Conservation (phyloP, 805 yeast genomes). For the Metschnikowia aberdeeniae region DNA sequence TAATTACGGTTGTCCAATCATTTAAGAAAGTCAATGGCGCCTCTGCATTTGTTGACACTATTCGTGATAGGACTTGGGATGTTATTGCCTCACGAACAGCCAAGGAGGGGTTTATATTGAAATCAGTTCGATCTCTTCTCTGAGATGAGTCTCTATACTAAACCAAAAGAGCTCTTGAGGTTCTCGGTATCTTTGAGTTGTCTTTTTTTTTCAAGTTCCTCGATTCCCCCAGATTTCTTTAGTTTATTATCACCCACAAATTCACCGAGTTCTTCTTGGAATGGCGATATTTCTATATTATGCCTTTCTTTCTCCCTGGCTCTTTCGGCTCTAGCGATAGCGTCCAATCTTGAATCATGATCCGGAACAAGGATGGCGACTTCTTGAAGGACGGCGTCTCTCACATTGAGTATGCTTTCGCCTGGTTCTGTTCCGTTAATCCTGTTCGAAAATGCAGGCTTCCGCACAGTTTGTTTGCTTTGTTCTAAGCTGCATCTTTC, state of each 20-base stretch:
- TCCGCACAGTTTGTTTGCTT: conserved; percentile 51
- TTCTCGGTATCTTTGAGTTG: conserved; percentile 67
- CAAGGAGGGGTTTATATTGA: conserved; percentile 1
- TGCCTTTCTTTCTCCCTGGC: conserved; percentile 68
- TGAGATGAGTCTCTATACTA: conserved; percentile 15
- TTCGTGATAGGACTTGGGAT: conserved; percentile 10
- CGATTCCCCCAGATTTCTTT: conserved; percentile 84
- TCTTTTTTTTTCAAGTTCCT: conserved; percentile 73
- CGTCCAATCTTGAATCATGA: conserved; percentile 81
- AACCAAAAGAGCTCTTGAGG: conserved; percentile 47
- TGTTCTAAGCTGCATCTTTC: conserved; percentile 80
- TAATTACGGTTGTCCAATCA: conserved; percentile 12
- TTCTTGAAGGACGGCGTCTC: conserved; percentile 77
- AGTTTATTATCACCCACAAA: conserved; percentile 77
- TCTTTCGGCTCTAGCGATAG: conserved; percentile 83
- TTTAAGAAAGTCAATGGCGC: conserved; percentile 13
- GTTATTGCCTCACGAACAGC: background rate
- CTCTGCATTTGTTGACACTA: conserved; percentile 1
- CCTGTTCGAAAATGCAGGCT: conserved; percentile 37
- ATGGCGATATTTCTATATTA: conserved; percentile 53
- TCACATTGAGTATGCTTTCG: conserved; percentile 50
- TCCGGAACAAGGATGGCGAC: conserved; percentile 78
- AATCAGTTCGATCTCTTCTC: background rate
- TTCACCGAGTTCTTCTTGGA: conserved; percentile 79
- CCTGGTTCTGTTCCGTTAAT: conserved; percentile 60